A percentile compares a stretch with the other conserved stretches of the same genome.
Conservation (phyloP, 768 basidiomycete species). For the Suillus ampliporus region DNA sequence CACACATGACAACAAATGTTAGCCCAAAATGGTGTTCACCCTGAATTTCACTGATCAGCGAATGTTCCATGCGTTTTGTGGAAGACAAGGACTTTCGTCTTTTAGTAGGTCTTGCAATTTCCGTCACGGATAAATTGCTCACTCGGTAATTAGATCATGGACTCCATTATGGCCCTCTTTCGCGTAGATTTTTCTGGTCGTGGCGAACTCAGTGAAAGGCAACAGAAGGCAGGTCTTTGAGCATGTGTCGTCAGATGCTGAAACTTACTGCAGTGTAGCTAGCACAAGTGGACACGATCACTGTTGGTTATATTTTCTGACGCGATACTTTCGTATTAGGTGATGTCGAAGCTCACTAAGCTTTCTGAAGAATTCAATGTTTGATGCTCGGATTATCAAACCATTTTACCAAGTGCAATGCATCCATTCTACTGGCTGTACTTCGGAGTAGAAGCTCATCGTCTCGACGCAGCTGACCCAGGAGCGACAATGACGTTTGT, state of each 20-base stretch:
- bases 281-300: conserved; percentile 63
- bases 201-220: conserved; percentile 92
- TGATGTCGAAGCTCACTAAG: conserved; percentile 91
- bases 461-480: conserved; percentile 71
- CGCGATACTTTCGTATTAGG: conserved; percentile 46
- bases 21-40: conserved; percentile 14
- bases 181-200: conserved; percentile 92
- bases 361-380: conserved; percentile 93
- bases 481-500: conserved; percentile 96
- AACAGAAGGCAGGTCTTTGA: conserved; percentile 70
- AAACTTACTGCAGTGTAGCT: conserved; percentile 53
- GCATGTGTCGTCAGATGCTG: background rate
- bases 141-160: conserved; percentile 71
- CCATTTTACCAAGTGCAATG: conserved; percentile 80
- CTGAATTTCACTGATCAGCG: conserved; percentile 62
- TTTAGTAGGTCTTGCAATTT: conserved; percentile 48
- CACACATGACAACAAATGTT: conserved; percentile 32
- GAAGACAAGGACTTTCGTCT: conserved; percentile 87
- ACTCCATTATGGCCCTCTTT: conserved; percentile 97
- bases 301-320: conserved; percentile 2
- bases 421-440: conserved; percentile 33
- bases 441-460: background rate
- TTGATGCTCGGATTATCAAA: conserved; percentile 20
- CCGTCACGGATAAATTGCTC: conserved; percentile 3
- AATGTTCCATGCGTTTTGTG: conserved; percentile 85